Percentiles rank a stretch among this genome's conserved stretches.
These are phyloP conservation scores for Pestalotiopsis sp. DNA, from an alignment of 2,329 filamentous ascomycete genomes.

Conservation along the genomic window DNA sequence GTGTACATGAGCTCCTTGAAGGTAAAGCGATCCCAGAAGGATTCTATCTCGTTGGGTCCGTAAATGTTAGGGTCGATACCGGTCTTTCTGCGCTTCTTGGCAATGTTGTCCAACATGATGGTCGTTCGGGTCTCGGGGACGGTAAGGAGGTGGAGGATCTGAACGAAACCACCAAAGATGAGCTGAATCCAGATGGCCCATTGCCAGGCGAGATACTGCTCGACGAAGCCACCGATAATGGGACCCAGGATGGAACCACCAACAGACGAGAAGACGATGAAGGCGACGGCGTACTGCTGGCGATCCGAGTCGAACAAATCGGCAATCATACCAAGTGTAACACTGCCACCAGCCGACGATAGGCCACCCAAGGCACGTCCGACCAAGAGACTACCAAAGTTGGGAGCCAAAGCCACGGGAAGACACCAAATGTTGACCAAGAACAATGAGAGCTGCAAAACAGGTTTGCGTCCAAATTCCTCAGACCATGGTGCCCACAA, in stretches of 20 bases:
- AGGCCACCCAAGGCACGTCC: constrained; percentile 71
- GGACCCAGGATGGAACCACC: constrained; percentile 76
- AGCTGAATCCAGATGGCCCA: constrained; percentile 80
- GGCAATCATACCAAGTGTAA: constrained; percentile 74
- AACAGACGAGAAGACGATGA: constrained; percentile 77
- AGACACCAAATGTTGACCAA: constrained; percentile 79
- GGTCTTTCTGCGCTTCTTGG: constrained; percentile 68
- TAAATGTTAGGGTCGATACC: constrained; percentile 63
- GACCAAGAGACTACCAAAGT: constrained; percentile 69
- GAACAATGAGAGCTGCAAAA: constrained; percentile 71
- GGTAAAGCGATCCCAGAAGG: constrained; percentile 33
- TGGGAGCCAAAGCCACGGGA: constrained; percentile 70
- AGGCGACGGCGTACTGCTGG: constrained; percentile 76
- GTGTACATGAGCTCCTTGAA: constrained; percentile 46
- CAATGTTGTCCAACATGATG: constrained; percentile 76
- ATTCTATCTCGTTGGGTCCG: constrained; percentile 70
- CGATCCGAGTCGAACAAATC: constrained; percentile 71
- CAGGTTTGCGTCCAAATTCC: constrained; percentile 74
- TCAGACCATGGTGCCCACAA: constrained; percentile 88
- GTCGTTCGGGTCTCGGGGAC: constrained; percentile 80
- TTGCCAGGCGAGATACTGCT: constrained; percentile 66
- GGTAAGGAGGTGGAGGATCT: constrained; percentile 64
- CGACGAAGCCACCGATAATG: constrained; percentile 75
- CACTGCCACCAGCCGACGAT: constrained; percentile 70
- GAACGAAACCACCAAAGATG: constrained; percentile 71